Base-by-base conservation (phyloP, 352 stramenopile species). In the Globisporangium yorkense region DNA sequence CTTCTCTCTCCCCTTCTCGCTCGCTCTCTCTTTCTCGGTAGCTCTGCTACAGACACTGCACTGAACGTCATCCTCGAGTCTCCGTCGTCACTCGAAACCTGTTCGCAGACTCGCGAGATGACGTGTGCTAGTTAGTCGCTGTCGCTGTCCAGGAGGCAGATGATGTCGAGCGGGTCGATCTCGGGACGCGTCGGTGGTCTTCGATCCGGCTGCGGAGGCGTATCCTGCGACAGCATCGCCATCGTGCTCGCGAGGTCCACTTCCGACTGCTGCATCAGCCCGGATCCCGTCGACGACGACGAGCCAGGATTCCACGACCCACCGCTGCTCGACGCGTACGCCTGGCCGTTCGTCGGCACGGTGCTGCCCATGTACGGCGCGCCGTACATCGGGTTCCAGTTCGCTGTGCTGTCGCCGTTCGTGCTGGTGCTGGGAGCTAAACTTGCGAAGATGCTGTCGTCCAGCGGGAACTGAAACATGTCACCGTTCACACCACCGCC, bases 131-230 rank as follows among this genome's bases (percentile, higher is more conserved):
- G 24, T 12, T 43, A 43, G 37, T 43, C 37, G 37, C 12, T 43
- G 37, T 43, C 37, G 51, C 80, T 92, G 66, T 92, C 82, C 66
- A 92, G 39, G 53, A 92, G 71, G 59, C 70, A 87, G 57, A 92
- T 92, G 35, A 92, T 83, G 54, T 89, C 80, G 59, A 83, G 70
- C 16, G 71, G 56, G 33, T 67, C 72, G 20, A 63, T 57, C 66
- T 52, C 27, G 62, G 65, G 40, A 29, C 40, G 24, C 37, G 47
- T n/a, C 50, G 63, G 54, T 37, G 54, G 63, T 47, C 58, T 68
- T 56, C 72, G 64, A 15, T 83, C 77, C 31, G 76, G 76, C 13
- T 68, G 69, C 51, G 79, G 79, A 4, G 70, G 61, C 52, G 84
- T 76, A 63, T 77, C 84, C 29, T 69, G 58, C 51, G 80, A 87